These are phyloP conservation scores for Ajuga chamaepitys DNA, from an alignment of 257 asterid species.

Conservation along the genomic window DNA sequence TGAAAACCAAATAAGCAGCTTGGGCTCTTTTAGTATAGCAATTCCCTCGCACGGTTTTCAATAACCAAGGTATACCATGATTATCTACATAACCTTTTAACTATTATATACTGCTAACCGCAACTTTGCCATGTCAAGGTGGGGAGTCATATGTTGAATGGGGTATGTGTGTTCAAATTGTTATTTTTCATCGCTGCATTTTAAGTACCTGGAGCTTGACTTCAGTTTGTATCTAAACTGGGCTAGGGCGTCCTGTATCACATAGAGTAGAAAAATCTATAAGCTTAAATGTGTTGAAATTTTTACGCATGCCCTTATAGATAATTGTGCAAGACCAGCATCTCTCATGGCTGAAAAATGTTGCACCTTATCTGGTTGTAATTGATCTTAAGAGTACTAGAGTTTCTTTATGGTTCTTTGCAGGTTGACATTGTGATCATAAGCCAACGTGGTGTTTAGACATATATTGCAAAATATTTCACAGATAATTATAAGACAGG, in stretches of 20 bases:
- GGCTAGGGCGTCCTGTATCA: not conserved
- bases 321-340: not conserved
- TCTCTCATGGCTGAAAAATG: not conserved
- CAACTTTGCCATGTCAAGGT: not conserved
- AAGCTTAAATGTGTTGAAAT: not conserved
- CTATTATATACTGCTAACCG: not conserved
- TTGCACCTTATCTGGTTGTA: not conserved
- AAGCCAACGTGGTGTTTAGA: not conserved
- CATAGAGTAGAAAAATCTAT: constrained; percentile 2
- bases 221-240: no score
- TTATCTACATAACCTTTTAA: not conserved
- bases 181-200: not conserved
- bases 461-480: not conserved
- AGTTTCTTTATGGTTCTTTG: not conserved
- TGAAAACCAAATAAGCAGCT: constrained; percentile 42
- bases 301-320: not conserved
- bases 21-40: constrained; percentile 68
- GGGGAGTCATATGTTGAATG: not conserved
- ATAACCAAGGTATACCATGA: constrained; percentile 57
- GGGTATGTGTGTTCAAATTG: not conserved
- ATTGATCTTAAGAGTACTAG: not conserved
- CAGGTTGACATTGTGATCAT: not conserved
- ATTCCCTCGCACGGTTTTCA: constrained; percentile 89
- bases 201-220: no score
- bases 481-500: not conserved